Evolutionary conservation across 1,284 basidiomycete genomes (phyloP).

Genomic region (Meira nashicola): DNA sequence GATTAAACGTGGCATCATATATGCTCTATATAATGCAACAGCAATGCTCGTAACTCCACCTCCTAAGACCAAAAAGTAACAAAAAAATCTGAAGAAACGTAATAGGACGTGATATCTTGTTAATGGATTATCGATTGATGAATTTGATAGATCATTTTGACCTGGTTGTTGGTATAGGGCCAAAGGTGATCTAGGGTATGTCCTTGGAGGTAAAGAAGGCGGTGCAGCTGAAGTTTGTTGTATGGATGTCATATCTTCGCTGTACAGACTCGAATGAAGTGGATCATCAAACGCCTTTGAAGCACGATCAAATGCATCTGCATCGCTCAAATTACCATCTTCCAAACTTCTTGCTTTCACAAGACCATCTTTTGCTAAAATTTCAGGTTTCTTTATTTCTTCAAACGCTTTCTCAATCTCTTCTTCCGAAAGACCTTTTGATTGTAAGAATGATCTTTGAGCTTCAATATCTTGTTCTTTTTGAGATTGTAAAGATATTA

Average conservation of each 20-base stretch:
- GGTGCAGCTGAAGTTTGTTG: conserved; percentile 1
- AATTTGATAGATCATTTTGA: not conserved
- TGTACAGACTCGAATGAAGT: conserved; percentile 16
- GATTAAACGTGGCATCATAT: conserved; percentile 38
- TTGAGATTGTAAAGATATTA: conserved; percentile 31
- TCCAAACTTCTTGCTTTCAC: not conserved
- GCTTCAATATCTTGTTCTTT: conserved; percentile 1
- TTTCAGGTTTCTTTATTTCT: conserved; percentile 35
- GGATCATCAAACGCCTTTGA: conserved; percentile 38
- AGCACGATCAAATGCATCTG: conserved; percentile 23
- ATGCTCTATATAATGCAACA: conserved; percentile 36
- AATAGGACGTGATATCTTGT: conserved; percentile 46
- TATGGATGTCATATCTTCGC: too few species aligned
- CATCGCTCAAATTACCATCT: not conserved
- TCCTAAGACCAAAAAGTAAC: conserved; percentile 41
- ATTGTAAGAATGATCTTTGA: conserved; percentile 36
- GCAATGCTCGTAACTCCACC: conserved; percentile 35
- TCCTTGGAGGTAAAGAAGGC: conserved; percentile 8
- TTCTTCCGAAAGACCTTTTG: conserved; percentile 42
- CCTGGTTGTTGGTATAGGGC: conserved; percentile 35
- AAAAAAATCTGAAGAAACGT: conserved; percentile 39
- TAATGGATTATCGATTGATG: conserved; percentile 16
- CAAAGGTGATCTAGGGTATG: conserved; percentile 44
- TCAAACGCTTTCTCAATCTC: conserved; percentile 35
- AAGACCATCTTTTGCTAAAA: not conserved